A percentile compares a stretch with the other conserved stretches of the same genome.
These are phyloP conservation scores for Lepiota venenata DNA, from an alignment of 768 basidiomycete species.

Conservation along the genomic window DNA sequence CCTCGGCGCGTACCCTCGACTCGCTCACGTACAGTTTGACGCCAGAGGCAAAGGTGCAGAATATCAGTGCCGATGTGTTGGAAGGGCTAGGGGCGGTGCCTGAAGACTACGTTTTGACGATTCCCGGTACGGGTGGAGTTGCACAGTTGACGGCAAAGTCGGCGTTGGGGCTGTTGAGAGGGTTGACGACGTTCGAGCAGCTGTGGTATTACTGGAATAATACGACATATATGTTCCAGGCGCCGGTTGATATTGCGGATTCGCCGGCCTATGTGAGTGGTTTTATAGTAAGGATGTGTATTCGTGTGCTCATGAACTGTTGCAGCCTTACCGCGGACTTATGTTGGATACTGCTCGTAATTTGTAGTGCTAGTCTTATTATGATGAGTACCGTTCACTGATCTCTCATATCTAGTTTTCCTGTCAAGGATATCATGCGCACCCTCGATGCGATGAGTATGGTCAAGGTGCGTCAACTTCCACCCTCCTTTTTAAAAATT, in stretches of 20 bases:
- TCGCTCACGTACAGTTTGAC: constrained; percentile 40
- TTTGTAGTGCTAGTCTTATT: constrained; percentile 42
- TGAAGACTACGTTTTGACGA: constrained; percentile 58
- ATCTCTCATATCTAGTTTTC: constrained; percentile 38
- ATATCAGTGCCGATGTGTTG: constrained; percentile 52
- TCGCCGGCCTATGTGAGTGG: constrained; percentile 63
- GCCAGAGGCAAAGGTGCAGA: constrained; percentile 23
- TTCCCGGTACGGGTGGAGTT: constrained; percentile 51
- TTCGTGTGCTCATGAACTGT: background rate
- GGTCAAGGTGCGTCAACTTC: constrained; percentile 46
- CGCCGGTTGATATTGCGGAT: constrained; percentile 51
- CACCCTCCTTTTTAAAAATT: constrained; percentile 27
- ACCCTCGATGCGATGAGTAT: constrained; percentile 75
- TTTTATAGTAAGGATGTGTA: background rate
- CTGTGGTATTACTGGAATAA: constrained; percentile 63
- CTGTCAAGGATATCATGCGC: constrained; percentile 59
- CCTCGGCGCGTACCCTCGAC: constrained; percentile 36
- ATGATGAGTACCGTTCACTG: background rate
- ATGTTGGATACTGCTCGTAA: constrained; percentile 82
- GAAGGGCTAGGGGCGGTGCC: constrained; percentile 43
- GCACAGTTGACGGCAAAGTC: constrained; percentile 59
- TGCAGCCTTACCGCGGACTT: constrained; percentile 69
- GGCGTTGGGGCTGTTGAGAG: constrained; percentile 65
- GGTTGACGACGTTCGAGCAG: constrained; percentile 72
- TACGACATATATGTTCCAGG: constrained; percentile 48